Evolutionary conservation across 208 protist genomes (phyloP).

Genomic region (Perkinsela sp.): DNA sequence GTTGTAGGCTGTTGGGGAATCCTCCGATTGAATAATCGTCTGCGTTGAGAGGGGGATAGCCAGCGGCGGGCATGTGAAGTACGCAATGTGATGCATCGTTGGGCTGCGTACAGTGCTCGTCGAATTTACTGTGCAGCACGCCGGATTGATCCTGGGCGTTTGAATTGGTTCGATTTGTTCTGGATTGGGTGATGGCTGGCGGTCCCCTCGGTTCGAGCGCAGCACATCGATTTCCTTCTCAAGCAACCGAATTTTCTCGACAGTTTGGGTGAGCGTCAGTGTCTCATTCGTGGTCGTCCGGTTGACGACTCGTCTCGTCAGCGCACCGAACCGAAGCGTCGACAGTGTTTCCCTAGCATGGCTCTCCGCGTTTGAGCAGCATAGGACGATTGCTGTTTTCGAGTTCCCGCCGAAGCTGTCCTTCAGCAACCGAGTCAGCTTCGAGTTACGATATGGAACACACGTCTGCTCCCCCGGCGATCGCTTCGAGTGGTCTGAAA

Average conservation of each 20-base stretch:
- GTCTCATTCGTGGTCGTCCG: conserved; percentile 1
- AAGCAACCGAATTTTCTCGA: neutral
- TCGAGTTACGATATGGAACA: conserved; percentile 30
- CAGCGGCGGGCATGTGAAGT: no score
- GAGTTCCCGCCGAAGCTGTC: conserved; percentile 8
- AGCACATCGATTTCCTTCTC: neutral
- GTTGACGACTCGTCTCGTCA: conserved; percentile 3
- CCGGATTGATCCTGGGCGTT: no score
- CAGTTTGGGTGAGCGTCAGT: neutral
- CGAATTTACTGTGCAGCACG: no score
- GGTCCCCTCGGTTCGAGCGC: neutral
- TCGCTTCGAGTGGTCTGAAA: conserved; percentile 4
- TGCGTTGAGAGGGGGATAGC: no score
- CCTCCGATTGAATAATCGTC: no score
- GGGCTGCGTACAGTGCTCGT: no score
- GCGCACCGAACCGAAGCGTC: conserved; percentile 2
- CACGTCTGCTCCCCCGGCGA: conserved; percentile 1
- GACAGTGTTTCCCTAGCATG: conserved; percentile 5
- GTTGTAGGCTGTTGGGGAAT: no score
- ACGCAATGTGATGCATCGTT: no score
- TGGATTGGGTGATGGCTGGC: no score
- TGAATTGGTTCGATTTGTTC: no score
- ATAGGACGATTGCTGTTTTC: conserved; percentile 6
- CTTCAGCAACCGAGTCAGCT: conserved; percentile 14
- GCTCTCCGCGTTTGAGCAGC: neutral